Evolutionary conservation across 164 flowering plant genomes (phyloP), one percentile per base, ranked within the genome.

Genomic region (Brasenia schreberi): DNA sequence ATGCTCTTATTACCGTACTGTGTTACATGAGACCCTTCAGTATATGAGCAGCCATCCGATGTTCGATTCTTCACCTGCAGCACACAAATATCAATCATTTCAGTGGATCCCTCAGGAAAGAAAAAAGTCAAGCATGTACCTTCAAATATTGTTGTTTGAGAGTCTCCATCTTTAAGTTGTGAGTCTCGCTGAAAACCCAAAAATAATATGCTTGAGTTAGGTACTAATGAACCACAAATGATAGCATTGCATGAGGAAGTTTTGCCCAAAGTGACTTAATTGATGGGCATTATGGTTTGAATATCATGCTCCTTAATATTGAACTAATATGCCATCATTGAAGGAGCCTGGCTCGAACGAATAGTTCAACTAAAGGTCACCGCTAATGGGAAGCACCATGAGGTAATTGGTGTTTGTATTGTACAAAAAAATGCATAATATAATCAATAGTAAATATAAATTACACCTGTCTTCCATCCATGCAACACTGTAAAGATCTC

Each of bases 21-120:
- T 97, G 89, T 94, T 45, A 91, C 97, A 70, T 94, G 97, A 5
- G 97, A 94, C 62, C 99, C 99, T 5, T 72, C 70, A 67, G n/a
- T 73, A 69, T 81, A 94, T 0, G 86, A 84, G 68, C 91, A 78
- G 70, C 58, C 73, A 71, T 91, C 85, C 2, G 97, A 88, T 7
- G 99, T 91, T 43, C 99, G 70, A 19, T 65, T 63, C 76, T 82
- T 89, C 3, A 94, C 97, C 97, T 93, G 69, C n/a, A 19, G n/a
- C 2, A 60, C 0, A n/a, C 27, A 60, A 60, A 60, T 17, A 19
- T n/a, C 19, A 60, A 4, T n/a, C 4, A 60, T 9, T 60, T 11
- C 4, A 60, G 1, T n/a, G 63, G 63, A 9, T 9, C 19, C 11
- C 19, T 17, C 6, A 6, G 19, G 19, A 60, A 60, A 17, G 19